These are phyloP conservation scores for Yueomyces sp. DNA, from an alignment of 1,139 yeast species.

Conservation along the genomic window DNA sequence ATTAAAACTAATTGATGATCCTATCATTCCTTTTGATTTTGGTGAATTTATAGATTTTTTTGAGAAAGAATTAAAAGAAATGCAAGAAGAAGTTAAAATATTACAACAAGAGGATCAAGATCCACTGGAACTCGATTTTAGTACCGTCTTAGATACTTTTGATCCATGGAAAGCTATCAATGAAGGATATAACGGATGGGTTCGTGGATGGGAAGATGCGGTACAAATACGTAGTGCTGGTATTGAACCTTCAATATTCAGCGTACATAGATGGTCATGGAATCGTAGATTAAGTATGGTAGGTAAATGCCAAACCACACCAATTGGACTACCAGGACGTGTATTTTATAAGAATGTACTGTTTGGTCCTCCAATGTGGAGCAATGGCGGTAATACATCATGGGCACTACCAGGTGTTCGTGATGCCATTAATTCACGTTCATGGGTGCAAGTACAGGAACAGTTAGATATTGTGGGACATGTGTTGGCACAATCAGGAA, in stretches of 20 bases:
- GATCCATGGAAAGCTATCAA: conserved; percentile 29
- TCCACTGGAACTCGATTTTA: conserved; percentile 24
- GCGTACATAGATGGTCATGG: conserved; percentile 70
- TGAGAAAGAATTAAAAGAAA: conserved; percentile 33
- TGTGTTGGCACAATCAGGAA: conserved; percentile 18
- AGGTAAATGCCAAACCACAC: conserved; percentile 38
- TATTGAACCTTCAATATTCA: conserved; percentile 56
- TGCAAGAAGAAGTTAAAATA: conserved; percentile 35
- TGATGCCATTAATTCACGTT: conserved; percentile 34
- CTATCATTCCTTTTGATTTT: conserved; percentile 63
- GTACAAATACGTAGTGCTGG: conserved; percentile 25
- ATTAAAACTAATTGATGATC: conserved; percentile 54
- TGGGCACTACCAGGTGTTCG: conserved; percentile 67
- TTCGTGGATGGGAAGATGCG: conserved; percentile 18
- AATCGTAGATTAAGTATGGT: conserved; percentile 51
- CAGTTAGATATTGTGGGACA: conserved; percentile 37
- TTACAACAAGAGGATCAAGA: conserved; percentile 38
- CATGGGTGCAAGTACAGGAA: conserved; percentile 41
- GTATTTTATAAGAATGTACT: conserved; percentile 58
- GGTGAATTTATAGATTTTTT: conserved; percentile 36
- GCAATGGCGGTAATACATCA: conserved; percentile 36
- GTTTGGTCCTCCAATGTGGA: conserved; percentile 57
- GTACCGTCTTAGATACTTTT: conserved; percentile 20
- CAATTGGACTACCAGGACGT: conserved; percentile 39
- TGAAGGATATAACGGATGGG: conserved; percentile 27